Base-by-base conservation (phyloP, 2,329 filamentous ascomycete species). In the Stagonosporopsis cucurbitacearum region DNA sequence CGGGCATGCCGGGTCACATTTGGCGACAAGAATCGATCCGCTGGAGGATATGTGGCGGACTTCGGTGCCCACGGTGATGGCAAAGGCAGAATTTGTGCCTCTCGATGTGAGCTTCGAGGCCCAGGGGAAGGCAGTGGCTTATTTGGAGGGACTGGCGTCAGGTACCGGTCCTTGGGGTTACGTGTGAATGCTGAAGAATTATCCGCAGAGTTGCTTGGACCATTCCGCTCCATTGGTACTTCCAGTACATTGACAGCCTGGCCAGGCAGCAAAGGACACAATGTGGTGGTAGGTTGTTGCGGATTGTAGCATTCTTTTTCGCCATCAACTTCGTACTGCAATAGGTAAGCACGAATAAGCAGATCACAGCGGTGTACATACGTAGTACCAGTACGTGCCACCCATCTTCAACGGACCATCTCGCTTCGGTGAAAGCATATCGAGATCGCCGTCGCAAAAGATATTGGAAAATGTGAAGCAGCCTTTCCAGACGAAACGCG, bases 381-480 rank as follows among this genome's bases (percentile, higher is more conserved):
- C 92, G 78, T 95, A 97, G 81, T 96, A 98, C 84, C 94, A 97
- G 77, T 97, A 97, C 15, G 89, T 95, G 57, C 89, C 87, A 40
- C 93, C 93, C 90, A 96, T 96, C 76, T 89, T 95, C 62, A 97
- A 82, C 48, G 90, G 93, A 54, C 92, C 92, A 64, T 85, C 85
- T 66, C 91, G 85, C 66, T 85, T 86, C 30, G 81, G 78, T 22
- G 75, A 76, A 47, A 78, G 81, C 64, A 78, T 69, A 17, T 80
- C 75, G 44, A 80, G 73, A 57, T 88, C 82, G 54, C 92, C 91
- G 76, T 96, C 91, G 67, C 88, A 92, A 66, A 91, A 87, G 70
- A 96, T 95, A 74, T 95, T 87, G 60, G 88, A 86, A 77, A 96
- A 96, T 33, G 86, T 86, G 79, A 95, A 90, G 74, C 92, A 96